These are phyloP conservation scores for Penicillium psychrofluorescens DNA, from an alignment of 495 filamentous ascomycete species.

Conservation along the genomic window DNA sequence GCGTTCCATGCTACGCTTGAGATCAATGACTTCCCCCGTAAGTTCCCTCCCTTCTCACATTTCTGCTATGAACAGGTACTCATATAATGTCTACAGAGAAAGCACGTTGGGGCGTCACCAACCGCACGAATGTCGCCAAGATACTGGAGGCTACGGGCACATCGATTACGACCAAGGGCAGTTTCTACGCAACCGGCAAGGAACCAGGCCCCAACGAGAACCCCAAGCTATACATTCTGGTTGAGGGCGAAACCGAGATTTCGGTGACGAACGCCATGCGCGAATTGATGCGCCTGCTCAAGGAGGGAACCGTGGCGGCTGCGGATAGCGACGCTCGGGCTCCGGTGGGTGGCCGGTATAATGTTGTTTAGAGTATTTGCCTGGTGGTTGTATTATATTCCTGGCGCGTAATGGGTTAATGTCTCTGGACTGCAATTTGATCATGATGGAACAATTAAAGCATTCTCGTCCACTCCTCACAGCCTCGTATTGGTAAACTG, in stretches of 20 bases:
- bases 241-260: slow-evolving; percentile 93
- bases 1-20: slow-evolving; percentile 96
- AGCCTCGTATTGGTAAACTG: too few relatives aligned
- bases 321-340: slow-evolving; percentile 76
- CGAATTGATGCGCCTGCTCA: slow-evolving; percentile 79
- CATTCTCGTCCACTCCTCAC: too few relatives aligned
- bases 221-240: slow-evolving; percentile 92
- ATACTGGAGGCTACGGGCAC: slow-evolving; percentile 93
- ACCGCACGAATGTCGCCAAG: slow-evolving; percentile 97
- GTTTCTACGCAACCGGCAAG: slow-evolving; percentile 77
- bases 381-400: slow-evolving; percentile 14
- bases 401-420: too few relatives aligned
- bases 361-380: slow-evolving; percentile 55
- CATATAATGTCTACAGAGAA: slow-evolving; percentile 53
- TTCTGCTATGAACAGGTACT: slow-evolving; percentile 7
- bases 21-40: slow-evolving; percentile 97
- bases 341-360: slow-evolving; percentile 81
- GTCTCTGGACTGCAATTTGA: too few relatives aligned
- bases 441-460: too few relatives aligned
- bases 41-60: slow-evolving; percentile 21
- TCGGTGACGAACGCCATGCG: slow-evolving; percentile 87
- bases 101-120: slow-evolving; percentile 97
- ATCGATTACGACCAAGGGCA: slow-evolving; percentile 96
- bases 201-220: slow-evolving; percentile 64
- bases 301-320: slow-evolving; percentile 88